Evolutionary conservation across 2,329 filamentous ascomycete species (phyloP).

Genomic region (Hymenoscyphus albidus): DNA sequence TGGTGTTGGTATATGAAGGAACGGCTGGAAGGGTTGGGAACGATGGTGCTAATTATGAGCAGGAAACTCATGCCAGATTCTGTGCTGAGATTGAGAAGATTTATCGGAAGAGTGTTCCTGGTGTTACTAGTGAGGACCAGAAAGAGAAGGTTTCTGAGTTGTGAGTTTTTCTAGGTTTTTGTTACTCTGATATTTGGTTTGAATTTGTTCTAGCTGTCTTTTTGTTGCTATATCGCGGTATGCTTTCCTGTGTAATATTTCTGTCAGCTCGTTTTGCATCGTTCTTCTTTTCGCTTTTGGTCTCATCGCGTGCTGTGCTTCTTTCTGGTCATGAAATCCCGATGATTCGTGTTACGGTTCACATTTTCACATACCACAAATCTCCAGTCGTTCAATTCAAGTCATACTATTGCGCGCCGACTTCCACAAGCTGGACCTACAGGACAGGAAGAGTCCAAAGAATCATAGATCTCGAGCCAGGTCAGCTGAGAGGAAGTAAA

Average conservation of each 20-base stretch:
- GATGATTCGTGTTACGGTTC: neutral
- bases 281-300: neutral
- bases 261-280: neutral
- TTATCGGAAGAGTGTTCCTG: slow-evolving; percentile 30
- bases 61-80: slow-evolving; percentile 28
- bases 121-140: slow-evolving; percentile 31
- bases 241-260: neutral
- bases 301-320: too few species aligned
- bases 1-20: too few species aligned
- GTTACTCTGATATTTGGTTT: neutral
- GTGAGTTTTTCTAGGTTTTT: neutral
- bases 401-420: neutral
- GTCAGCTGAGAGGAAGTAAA: too few species aligned
- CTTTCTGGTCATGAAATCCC: neutral
- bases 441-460: neutral
- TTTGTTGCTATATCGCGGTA: too few species aligned
- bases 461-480: neutral
- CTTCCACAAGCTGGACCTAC: neutral
- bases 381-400: neutral
- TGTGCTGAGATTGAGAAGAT: slow-evolving; percentile 29
- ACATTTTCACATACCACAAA: neutral
- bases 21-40: too few species aligned
- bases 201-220: neutral
- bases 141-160: slow-evolving; percentile 3
- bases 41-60: too few species aligned